Base-by-base conservation (phyloP, 2,329 filamentous ascomycete species). In the Fusarium sacchari region DNA sequence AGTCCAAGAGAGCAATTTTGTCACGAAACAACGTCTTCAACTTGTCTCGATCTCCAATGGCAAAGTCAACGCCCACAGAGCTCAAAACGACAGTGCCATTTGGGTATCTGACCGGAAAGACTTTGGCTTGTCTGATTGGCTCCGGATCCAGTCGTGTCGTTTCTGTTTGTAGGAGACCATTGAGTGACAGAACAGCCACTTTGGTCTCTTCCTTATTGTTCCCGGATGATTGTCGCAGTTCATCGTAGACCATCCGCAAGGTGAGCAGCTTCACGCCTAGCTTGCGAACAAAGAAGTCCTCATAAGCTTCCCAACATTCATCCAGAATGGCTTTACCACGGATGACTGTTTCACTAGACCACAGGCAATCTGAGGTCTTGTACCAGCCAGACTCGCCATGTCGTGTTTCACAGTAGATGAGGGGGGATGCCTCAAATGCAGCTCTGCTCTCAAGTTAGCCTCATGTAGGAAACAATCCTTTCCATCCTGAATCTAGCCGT, bases 231-330 rank as follows among this genome's bases (percentile, higher is more conserved):
- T 69, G 56, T 18, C 47, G 53, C 20, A 75, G 44, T 37, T 75
- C 61, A 42, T 71, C 70, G 24, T 75, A 75, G 32, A 69, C 56
- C 50, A 73, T 69, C 22, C 60, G 61, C 6, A 69, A 44, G 20
- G 55, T 69, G 3, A 66, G 50, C 13, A 57, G 34, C 39, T 67
- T 69, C 20, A 75, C 67, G 0, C 72, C 64, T 13, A 73, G 39
- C 37, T 63, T 73, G 13, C 50, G 24, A 28, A 73, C 58, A 46
- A 75, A 75, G 28, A 75, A 64, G 26, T 4, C n/a, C 47, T 71
- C 37, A 9, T 52, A 20, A 22, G 11, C 47, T 4, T 61, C 60
- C 30, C 50, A 74, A 24, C 40, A 55, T n/a, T 49, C 56, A 26
- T 69, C 61, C 4, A 73, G 30, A n/a, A 32, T 52, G 20, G 30